A percentile compares a stretch with the other conserved stretches of the same genome.
Conservation (phyloP, 1,284 basidiomycete genomes). For the Wallemia hederae region DNA sequence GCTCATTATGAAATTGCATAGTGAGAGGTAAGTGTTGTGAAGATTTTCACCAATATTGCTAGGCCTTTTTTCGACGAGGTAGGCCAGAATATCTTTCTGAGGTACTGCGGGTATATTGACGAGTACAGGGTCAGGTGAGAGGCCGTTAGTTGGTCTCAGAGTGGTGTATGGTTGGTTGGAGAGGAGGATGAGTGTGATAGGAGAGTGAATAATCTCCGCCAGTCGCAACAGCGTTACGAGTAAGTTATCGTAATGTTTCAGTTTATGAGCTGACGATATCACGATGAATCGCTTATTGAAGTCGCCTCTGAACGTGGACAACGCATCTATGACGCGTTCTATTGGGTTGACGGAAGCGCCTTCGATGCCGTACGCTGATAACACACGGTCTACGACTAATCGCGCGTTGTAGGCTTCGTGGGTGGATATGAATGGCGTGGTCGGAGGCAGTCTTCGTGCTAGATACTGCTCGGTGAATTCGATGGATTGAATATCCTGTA, state of each 20-base stretch:
- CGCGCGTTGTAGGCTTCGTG: not conserved
- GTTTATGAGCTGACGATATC: not conserved
- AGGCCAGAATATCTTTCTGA: not conserved
- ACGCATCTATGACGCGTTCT: not conserved
- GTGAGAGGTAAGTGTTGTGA: not conserved
- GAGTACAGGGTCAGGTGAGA: not conserved
- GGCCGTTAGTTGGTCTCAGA: not conserved
- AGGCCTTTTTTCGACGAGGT: not conserved
- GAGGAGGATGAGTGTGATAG: not conserved
- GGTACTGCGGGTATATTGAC: not conserved
- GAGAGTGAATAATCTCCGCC: not conserved
- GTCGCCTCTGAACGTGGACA: not conserved
- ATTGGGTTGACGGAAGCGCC: not conserved
- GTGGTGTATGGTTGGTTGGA: not conserved
- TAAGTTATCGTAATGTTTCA: not conserved
- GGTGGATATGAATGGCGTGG: not conserved
- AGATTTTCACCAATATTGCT: not conserved
- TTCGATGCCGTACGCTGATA: not conserved
- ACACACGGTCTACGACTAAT: not conserved
- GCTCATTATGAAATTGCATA: not conserved
- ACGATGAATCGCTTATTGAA: not conserved
- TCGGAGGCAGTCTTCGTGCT: not conserved
- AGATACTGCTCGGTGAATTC: not conserved
- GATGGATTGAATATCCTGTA: not conserved
- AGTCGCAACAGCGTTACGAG: not conserved